Conservation (phyloP, 2,329 filamentous ascomycete species). For the Sodiomyces alkalinus region DNA sequence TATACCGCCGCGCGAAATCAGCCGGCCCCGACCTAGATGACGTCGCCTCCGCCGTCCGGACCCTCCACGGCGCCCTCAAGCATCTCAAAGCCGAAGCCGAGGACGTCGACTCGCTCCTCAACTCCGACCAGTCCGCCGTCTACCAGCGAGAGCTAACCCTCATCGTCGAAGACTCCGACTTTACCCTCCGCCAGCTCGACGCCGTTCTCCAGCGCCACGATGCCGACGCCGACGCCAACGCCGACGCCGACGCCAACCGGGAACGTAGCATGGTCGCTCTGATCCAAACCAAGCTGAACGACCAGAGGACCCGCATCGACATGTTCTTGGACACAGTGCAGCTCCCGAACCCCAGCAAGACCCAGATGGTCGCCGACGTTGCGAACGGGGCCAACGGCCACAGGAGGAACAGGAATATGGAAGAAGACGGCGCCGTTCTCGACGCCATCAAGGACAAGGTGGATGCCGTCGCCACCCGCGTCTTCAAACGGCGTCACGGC, state of each 20-base stretch:
- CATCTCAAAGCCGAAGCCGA: slow-evolving; percentile 42
- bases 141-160: slow-evolving; percentile 34
- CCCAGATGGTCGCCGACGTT: slow-evolving; percentile 16
- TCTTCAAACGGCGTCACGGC: slow-evolving; percentile 26
- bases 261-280: slow-evolving; percentile 24
- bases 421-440: too few species aligned
- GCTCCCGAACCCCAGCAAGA: slow-evolving; percentile 29
- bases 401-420: too few species aligned
- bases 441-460: slow-evolving; percentile 45
- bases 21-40: slow-evolving; percentile 33
- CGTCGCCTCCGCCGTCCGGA: slow-evolving; percentile 32
- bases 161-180: slow-evolving; percentile 39
- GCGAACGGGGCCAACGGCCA: slow-evolving; percentile 16
- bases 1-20: slow-evolving; percentile 37
- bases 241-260: slow-evolving; percentile 18
- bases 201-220: slow-evolving; percentile 33
- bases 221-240: slow-evolving; percentile 12
- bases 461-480: slow-evolving; percentile 36
- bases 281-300: slow-evolving; percentile 29
- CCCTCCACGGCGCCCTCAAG: slow-evolving; percentile 38
- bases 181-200: slow-evolving; percentile 38
- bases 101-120: slow-evolving; percentile 39
- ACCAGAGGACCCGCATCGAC: slow-evolving; percentile 37
- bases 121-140: slow-evolving; percentile 22
- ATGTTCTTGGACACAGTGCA: slow-evolving; percentile 43